Base-by-base conservation (phyloP, 352 stramenopile species). In the Pythium aphanidermatum region DNA sequence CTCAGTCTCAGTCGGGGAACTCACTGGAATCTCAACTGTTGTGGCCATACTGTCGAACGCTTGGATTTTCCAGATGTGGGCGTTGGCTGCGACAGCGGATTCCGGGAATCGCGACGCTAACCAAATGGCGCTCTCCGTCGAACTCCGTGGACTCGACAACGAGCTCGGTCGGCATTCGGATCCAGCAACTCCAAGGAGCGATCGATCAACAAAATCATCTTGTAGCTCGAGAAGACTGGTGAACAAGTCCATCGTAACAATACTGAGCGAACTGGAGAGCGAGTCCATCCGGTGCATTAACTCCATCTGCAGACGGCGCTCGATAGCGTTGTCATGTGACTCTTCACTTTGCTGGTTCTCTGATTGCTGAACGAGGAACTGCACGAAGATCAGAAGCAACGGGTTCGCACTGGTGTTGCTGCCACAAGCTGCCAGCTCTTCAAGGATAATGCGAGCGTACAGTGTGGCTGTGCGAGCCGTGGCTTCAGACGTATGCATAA, bases 211-310 rank as follows among this genome's bases (percentile, higher is more conserved):
- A 12, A 68, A 68, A 2, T 73, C 58, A 26, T 89, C 72, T 47
- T 88, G 65, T 13, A 94, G 49, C 27, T 84, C 71, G 17, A 94
- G 49, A 4, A 94, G 39, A 24, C 64, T 74, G 5, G 74, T 84
- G 40, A 91, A 91, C 40, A 94, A 60, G 23, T 94, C 79, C 28
- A 94, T 89, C 3, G 82, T 87, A 19, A 73, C 74, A 33, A 94
- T 83, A 36, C 77, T 91, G 36, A 92, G 48, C 20, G 78, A 86
- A 21, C 65, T 82, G 2, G 79, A 92, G 13, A 92, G 61, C 10
- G 79, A 88, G 54, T 88, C 70, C 61, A 91, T 87, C 34, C 78
- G 79, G 31, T 86, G 74, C 14, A 92, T 65, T 25, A 94, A 31
- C 45, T 91, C 75, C 4, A 63, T 70, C 8, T 78, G 73, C n/a